Base-by-base conservation (phyloP, 1,139 yeast genomes). In the Diutina rugosa region DNA sequence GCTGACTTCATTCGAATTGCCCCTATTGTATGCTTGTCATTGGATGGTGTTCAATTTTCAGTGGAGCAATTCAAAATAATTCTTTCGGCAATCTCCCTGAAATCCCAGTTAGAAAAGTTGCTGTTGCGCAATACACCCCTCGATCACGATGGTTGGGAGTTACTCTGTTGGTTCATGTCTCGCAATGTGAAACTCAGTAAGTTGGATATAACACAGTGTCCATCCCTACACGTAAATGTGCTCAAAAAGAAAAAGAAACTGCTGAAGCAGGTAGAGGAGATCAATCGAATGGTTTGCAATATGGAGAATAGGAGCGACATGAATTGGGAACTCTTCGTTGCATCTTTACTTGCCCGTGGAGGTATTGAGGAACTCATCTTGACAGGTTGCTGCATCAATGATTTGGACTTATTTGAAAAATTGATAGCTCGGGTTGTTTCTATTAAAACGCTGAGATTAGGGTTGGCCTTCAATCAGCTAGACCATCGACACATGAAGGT, bases 1-100 rank as follows among this genome's bases (percentile, higher is more conserved):
- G 81, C 90, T 29, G 95, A 87, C 66, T 87, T 86, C 62, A 73
- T 86, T 44, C 74, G 91, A 56, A 81, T 86, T 59, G 90, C 91
- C 0, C 91, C 93, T 0, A 76, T 87, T 9, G 70, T 84, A 16
- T 83, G 88, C 67, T 68, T 87, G 14, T 81, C 87, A 0, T 68
- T 87, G 51, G 95, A 87, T 69, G 91, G 91, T 38, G 88, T 86
- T 9, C 70, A 75, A 16, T 68, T 87, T 38, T 78, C 88, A 3
- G 72, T 73, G 32, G 86, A 83, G 49, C 89, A 86, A 82, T 76
- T 86, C 57, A 75, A 82, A 60, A 77, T 83, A 21, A 71, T 87
- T 18, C 68, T 87, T 54, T 72, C 87, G 55, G 79, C 93, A 1
- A 72, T 86, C 69, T 73, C 81, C 58, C 78, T 80, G 51, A 85